Evolutionary conservation across 2,329 filamentous ascomycete genomes (phyloP).

Genomic region (Cladophialophora immunda): DNA sequence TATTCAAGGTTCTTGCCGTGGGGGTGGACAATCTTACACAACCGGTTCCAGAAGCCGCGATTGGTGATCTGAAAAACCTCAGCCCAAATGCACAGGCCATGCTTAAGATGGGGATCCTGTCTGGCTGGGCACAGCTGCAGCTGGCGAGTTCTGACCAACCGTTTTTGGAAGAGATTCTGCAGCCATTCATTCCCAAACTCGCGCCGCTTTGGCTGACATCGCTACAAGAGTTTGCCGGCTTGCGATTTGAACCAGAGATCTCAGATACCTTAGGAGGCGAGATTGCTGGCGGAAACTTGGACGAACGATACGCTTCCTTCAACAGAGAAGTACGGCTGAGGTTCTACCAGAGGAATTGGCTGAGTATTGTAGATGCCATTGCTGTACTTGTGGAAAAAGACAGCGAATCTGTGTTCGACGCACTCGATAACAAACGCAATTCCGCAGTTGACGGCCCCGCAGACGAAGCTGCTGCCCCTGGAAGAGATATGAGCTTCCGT

Average conservation of each 20-base stretch:
- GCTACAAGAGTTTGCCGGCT: slow-evolving; percentile 87
- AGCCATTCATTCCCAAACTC: slow-evolving; percentile 86
- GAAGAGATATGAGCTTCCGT: slow-evolving; percentile 91
- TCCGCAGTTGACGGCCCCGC: slow-evolving; percentile 43
- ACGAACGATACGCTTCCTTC: slow-evolving; percentile 92
- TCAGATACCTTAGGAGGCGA: slow-evolving; percentile 86
- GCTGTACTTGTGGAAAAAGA: slow-evolving; percentile 97
- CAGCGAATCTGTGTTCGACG: slow-evolving; percentile 96
- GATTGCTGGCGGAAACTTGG: slow-evolving; percentile 82
- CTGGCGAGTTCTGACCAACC: slow-evolving; percentile 92
- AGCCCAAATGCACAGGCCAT: slow-evolving; percentile 97
- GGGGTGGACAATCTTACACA: slow-evolving; percentile 83
- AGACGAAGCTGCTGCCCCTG: slow-evolving; percentile 42
- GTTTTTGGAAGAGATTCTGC: slow-evolving; percentile 87
- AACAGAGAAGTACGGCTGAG: slow-evolving; percentile 92
- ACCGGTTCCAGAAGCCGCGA: slow-evolving; percentile 51
- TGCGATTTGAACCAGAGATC: slow-evolving; percentile 96
- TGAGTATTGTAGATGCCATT: slow-evolving; percentile 96
- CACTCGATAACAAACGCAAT: slow-evolving; percentile 80
- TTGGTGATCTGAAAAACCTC: slow-evolving; percentile 90
- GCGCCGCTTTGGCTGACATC: slow-evolving; percentile 95
- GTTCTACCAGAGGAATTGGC: slow-evolving; percentile 97
- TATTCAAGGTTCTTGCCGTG: slow-evolving; percentile 89
- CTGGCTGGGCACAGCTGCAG: slow-evolving; percentile 96
- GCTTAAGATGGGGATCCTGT: slow-evolving; percentile 97